Evolutionary conservation across 768 basidiomycete genomes (phyloP).

Genomic region (Coprinellus micaceus): DNA sequence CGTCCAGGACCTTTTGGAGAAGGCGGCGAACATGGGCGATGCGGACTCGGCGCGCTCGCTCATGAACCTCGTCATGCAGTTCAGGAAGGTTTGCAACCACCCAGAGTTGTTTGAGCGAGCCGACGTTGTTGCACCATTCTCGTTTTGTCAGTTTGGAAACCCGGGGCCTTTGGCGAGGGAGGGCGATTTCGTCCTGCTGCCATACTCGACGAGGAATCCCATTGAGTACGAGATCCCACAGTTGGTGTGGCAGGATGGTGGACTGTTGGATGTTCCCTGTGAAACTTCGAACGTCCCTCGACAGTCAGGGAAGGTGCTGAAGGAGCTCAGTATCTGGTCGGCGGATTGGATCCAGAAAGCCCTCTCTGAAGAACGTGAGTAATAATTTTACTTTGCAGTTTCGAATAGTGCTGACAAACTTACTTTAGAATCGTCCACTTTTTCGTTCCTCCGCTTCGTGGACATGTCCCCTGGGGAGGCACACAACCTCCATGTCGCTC

Average conservation of each 20-base stretch:
- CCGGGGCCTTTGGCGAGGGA: slow-evolving; percentile 68
- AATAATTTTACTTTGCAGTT: neutral
- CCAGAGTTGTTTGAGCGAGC: slow-evolving; percentile 97
- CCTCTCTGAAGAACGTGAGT: slow-evolving; percentile 59
- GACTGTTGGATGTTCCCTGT: slow-evolving; percentile 61
- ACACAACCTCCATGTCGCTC: slow-evolving; percentile 55
- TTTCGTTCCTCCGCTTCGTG: slow-evolving; percentile 76
- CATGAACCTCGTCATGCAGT: slow-evolving; percentile 99
- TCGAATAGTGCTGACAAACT: neutral
- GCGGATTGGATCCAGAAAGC: slow-evolving; percentile 76
- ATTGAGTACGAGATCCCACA: slow-evolving; percentile 77
- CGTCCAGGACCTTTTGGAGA: slow-evolving; percentile 88
- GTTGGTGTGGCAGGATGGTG: slow-evolving; percentile 75
- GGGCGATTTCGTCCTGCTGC: slow-evolving; percentile 75
- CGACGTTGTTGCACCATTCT: slow-evolving; percentile 90
- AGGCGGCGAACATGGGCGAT: slow-evolving; percentile 88
- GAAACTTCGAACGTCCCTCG: slow-evolving; percentile 45
- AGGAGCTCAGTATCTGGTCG: slow-evolving; percentile 88
- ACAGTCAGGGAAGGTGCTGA: slow-evolving; percentile 54
- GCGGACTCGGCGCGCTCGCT: slow-evolving; percentile 88
- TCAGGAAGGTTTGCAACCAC: slow-evolving; percentile 98
- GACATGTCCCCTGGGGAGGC: slow-evolving; percentile 61
- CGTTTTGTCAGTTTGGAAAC: slow-evolving; percentile 79
- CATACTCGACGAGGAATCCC: slow-evolving; percentile 85
- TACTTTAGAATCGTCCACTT: slow-evolving; percentile 47